Conservation (phyloP, 192 early-diverging fungal species). For the Coemansia sp. region DNA sequence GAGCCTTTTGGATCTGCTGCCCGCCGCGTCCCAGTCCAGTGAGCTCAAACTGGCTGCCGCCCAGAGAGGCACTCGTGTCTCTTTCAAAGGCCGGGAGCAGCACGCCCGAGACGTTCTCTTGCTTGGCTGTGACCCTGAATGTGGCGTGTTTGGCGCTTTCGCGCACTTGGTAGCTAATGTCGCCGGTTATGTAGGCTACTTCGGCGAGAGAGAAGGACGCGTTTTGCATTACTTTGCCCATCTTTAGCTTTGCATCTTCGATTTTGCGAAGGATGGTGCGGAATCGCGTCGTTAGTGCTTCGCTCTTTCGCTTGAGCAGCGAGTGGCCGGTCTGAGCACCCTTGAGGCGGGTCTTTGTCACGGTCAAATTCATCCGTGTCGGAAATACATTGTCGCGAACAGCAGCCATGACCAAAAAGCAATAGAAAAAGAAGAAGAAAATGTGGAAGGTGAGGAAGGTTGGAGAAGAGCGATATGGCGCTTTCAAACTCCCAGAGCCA, state of each 20-base stretch:
- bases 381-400: conserved; percentile 89
- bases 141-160: conserved; percentile 93
- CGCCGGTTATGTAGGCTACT: conserved; percentile 95
- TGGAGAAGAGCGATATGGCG: no score
- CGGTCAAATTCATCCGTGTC: conserved; percentile 96
- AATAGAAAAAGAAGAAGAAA: conserved; percentile 1
- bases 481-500: no score
- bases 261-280: conserved; percentile 95
- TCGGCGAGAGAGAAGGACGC: conserved; percentile 98
- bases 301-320: conserved; percentile 96
- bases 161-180: conserved; percentile 97
- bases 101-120: conserved; percentile 98
- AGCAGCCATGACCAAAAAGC: conserved; percentile 63
- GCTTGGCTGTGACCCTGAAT: conserved; percentile 87
- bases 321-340: conserved; percentile 98
- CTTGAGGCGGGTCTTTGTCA: conserved; percentile 94
- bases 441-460: neutral
- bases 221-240: conserved; percentile 98
- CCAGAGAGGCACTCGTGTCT: conserved; percentile 13
- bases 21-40: conserved; percentile 99
- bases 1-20: conserved; percentile 94
- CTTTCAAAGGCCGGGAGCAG: conserved; percentile 92
- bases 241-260: conserved; percentile 97
- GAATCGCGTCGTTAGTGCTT: conserved; percentile 95
- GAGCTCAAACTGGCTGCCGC: conserved; percentile 93